Base-by-base conservation (phyloP, 345 rosid genomes). In the Geranium brycei region DNA sequence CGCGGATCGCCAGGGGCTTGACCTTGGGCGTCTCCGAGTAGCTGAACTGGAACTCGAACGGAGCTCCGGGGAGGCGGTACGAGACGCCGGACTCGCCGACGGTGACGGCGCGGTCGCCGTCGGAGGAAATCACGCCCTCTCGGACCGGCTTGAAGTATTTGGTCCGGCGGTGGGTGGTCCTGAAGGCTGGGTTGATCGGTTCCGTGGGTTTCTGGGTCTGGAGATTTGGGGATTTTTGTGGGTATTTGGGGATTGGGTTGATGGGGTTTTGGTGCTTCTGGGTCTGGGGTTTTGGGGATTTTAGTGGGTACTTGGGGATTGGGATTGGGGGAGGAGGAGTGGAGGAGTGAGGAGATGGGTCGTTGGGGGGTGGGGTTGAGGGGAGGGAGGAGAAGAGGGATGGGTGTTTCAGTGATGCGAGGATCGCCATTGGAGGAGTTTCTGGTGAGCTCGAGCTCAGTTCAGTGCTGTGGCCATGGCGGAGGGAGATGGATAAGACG, bases 31-130 rank as follows among this genome's bases (percentile, higher is more conserved):
- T 81, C 77, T 92, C 96, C 0, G 95, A 84, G 84, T 89, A 92
- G 73, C 98, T 89, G 77, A 66, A 89, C 61, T 92, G 98, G 57
- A 92, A 92, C 76, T 89, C 98, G 70, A 89, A 92, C 3, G 98
- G 98, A 1, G 96, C 95, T 7, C 88, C 98, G 0, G 96, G 93
- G 63, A 92, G 91, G 23, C 71, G 91, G 65, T 92, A 89, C 10
- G 98, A 87, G 16, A 92, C 82, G 59, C 98, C 96, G 61, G 87
- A 84, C 14, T 89, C 89, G 11, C 91, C 89, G 62, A 89, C 62
- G 17, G 82, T 4, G 66, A 92, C 87, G 38, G 86, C 62, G 62
- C 98, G 95, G 31, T 82, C 91, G 5, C 95, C 91, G 6, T 89
- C 95, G 0, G 89, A 71, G 0, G 88, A 64, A 62, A 86, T 69